Evolutionary conservation across 1,284 basidiomycete species (phyloP), one percentile per base, ranked within the genome.

Genomic region (Lentinus polychrous): DNA sequence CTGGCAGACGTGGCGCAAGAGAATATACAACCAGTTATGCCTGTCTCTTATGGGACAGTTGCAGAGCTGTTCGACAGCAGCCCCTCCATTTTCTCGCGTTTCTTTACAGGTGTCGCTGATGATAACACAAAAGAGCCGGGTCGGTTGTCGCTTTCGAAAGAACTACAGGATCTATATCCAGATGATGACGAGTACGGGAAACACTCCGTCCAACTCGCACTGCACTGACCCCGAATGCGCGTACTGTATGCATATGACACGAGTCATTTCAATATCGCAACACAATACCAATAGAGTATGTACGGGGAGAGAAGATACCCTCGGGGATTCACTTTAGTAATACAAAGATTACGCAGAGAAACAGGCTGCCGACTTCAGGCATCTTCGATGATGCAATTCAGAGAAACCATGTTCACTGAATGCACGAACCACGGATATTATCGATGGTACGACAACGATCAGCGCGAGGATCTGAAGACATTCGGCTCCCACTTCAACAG

Each of bases 1-100:
- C 27, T 27, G 27, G 8, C 32, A 67, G 66, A 67, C 48, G 64
- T 66, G 2, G 61, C 64, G 2, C 65, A 69, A 51, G 65, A 67
- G 41, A 65, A 67, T 39, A 57, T 69, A 43, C 23, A 24, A 8
- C 61, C 58, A n/a, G 46, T 55, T 15, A n/a, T 47, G 0, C 54
- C 57, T 3, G 56, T 52, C 11, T 35, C 39, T 31, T 49, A 51
- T 3, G 10, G 23, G 12, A 12, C 51, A 58, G 23, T 49, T 60
- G 0, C 31, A 48, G 17, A 42, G 42, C 23, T 12, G 20, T 55
- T 67, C 35, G 57, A 60, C 40, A 37, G 53, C 0, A 52, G 49
- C 11, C 53, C 58, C 24, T 53, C 55, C 0, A 48, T 39, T 3
- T 53, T 68, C 41, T 48, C 57, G 2, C 55, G 58, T 22, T 64